Percentiles rank a stretch among this genome's conserved stretches.
phyloP scores from a whole-genome alignment of 2,329 filamentous ascomycete genomes.

The Endocalyx cinctus region DNA sequence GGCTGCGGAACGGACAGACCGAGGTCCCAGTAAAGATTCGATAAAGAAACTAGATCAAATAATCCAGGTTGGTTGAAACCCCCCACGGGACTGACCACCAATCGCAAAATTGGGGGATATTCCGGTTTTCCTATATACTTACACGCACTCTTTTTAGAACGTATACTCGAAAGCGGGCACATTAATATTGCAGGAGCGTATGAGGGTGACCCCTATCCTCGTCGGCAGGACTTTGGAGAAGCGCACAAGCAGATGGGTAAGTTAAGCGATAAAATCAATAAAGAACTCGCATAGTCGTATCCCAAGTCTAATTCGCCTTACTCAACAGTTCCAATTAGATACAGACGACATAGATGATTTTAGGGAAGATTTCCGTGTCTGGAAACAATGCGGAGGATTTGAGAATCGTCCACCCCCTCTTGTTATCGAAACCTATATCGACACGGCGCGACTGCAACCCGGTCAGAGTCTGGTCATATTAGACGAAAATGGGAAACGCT shows the following conservation, averaged over 20 bases:
- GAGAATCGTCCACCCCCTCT: conserved; percentile 76
- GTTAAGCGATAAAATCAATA: conserved; percentile 9
- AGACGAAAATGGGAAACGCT: conserved; percentile 85
- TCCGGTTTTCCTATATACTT: too few species aligned
- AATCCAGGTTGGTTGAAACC: conserved; percentile 73
- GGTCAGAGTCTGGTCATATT: conserved; percentile 84
- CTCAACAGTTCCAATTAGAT: conserved; percentile 81
- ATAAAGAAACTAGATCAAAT: conserved; percentile 86
- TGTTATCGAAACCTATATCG: conserved; percentile 86
- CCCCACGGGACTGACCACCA: too few species aligned
- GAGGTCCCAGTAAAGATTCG: conserved; percentile 58
- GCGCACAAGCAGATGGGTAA: conserved; percentile 29
- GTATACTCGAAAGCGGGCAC: conserved; percentile 86
- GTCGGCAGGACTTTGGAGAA: conserved; percentile 24
- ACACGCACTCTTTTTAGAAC: conserved; percentile 64
- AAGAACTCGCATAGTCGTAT: too few species aligned
- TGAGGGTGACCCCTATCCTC: conserved; percentile 48
- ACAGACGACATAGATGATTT: conserved; percentile 90
- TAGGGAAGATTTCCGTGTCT: conserved; percentile 71
- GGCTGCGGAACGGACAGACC: conserved; percentile 36
- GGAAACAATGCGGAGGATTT: conserved; percentile 75
- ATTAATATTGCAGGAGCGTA: conserved; percentile 75
- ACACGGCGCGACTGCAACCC: conserved; percentile 71
- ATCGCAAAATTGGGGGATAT: too few species aligned
- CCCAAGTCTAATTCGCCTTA: too few species aligned